Base-by-base conservation (phyloP, 495 filamentous ascomycete genomes). In the Penicillium waksmanii region DNA sequence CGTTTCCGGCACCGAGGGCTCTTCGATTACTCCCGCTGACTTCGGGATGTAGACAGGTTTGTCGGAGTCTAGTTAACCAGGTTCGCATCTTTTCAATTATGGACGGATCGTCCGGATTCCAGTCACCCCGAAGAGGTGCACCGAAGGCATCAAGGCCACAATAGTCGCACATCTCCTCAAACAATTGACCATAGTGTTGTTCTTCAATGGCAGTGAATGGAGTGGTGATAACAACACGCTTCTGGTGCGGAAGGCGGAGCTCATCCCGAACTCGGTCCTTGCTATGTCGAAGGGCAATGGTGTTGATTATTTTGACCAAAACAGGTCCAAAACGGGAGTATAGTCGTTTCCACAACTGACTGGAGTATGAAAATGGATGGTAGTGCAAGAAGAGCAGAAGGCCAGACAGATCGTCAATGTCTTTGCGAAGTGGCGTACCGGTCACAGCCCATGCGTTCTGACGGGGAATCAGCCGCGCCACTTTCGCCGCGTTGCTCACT, bases 361-460 rank as follows among this genome's bases (percentile, higher is more conserved):
- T 78, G 49, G 77, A 82, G 66, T 84, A 55, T 76, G 84, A 82
- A 51, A 88, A 93, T 1, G 93, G 93, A 54, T 92, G 80, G 58
- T 88, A 91, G 23, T 84, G 83, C 12, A 98, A 82, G 55, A 98
- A 98, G 1, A 86, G 75, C 1, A 98, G 70, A 12, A 97, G 83
- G 0, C 92, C 89, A 69, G 81, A 78, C 4, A 84, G 62, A 53
- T 85, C 86, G 34, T 87, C 84, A 9, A 93, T 82, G 55, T 93
- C 82, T 66, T 89, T 93, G 54, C 87, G 85, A 21, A 97, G 79
- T 1, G 95, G 95, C 0, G 95, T 98, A 18, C 94, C 95, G 3
- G 92, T 92, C n/a, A 98, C 85, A 25, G 86, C 91, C 95, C 95
- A 97, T 10, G 92, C 86, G 73, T 95, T 94, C 58, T 89, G 70